A percentile compares a stretch with the other conserved stretches of the same genome.
These are phyloP conservation scores for Candida silvicultrix DNA, from an alignment of 805 yeast genomes.

Conservation along the genomic window DNA sequence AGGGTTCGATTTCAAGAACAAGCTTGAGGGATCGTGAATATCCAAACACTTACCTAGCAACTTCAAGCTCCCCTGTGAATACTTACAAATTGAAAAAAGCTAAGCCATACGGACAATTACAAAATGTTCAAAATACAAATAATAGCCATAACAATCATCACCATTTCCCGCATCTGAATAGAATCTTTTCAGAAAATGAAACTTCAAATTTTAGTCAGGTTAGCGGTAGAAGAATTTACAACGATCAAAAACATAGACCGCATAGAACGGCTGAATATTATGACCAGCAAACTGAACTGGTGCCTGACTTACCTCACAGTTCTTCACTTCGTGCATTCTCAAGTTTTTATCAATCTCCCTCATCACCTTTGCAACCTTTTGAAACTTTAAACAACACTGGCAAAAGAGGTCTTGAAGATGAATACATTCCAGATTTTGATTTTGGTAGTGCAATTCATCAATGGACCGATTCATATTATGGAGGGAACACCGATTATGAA, in stretches of 20 bases:
- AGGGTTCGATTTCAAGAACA: not conserved
- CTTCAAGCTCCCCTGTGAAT: conserved; percentile 5
- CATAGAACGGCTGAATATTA: conserved; percentile 8
- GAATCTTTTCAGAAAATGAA: conserved; percentile 64
- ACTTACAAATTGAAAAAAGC: conserved; percentile 12
- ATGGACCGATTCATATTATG: conserved; percentile 34
- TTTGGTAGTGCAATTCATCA: conserved; percentile 40
- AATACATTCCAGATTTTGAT: conserved; percentile 68
- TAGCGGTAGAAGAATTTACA: conserved; percentile 48
- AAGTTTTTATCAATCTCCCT: conserved; percentile 12
- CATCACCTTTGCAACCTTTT: not conserved
- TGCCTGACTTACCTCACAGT: not conserved
- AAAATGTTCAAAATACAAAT: conserved; percentile 17
- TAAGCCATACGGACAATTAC: conserved; percentile 17
- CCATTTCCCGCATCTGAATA: conserved; percentile 4
- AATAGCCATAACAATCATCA: conserved; percentile 20
- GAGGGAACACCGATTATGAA: conserved; percentile 4
- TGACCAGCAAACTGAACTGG: not conserved
- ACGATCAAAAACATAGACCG: conserved; percentile 47
- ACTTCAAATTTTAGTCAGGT: conserved; percentile 49
- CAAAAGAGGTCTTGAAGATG: conserved; percentile 56
- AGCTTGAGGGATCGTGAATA: not conserved
- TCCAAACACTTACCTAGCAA: not conserved
- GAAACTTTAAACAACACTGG: too few relatives aligned
- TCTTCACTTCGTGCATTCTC: conserved; percentile 10